These are phyloP conservation scores for Clonostachys sp. DNA, from an alignment of 2,329 filamentous ascomycete genomes.

Conservation along the genomic window DNA sequence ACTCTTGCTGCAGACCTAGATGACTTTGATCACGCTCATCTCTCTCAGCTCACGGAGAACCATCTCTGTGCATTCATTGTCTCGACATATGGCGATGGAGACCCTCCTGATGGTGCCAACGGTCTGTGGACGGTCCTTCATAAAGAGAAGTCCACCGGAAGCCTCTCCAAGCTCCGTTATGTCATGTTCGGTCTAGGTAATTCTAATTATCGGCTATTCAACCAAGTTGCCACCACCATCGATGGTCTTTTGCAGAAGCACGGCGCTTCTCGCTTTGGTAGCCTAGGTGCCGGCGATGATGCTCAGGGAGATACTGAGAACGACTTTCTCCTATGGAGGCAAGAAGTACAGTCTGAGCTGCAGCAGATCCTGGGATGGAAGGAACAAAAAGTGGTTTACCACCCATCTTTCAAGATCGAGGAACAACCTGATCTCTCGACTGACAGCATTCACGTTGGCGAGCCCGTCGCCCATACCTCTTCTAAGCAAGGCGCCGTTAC, in stretches of 20 bases:
- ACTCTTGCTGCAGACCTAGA: neutral
- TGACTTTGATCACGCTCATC: neutral
- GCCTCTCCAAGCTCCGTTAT: slow-evolving; percentile 54
- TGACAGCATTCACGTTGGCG: neutral
- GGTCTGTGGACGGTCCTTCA: slow-evolving; percentile 97
- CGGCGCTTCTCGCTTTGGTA: neutral
- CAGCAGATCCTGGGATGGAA: neutral
- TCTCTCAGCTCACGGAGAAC: neutral
- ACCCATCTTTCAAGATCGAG: neutral
- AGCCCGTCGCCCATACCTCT: slow-evolving; percentile 40
- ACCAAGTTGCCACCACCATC: slow-evolving; percentile 14
- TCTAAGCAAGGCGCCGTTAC: slow-evolving; percentile 53
- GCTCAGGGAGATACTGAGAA: neutral
- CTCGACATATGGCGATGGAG: slow-evolving; percentile 32
- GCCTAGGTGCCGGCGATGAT: neutral
- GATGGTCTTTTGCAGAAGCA: neutral
- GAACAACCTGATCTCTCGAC: neutral
- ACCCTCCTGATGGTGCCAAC: slow-evolving; percentile 45
- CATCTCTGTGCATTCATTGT: slow-evolving; percentile 1
- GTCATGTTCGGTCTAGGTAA: slow-evolving; percentile 31
- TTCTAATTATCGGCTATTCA: slow-evolving; percentile 29
- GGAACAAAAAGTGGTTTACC: neutral
- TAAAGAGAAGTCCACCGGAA: slow-evolving; percentile 72
- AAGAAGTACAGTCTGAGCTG: neutral
- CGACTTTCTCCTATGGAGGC: slow-evolving; percentile 1